phyloP scores from a whole-genome alignment of 2,329 filamentous ascomycete species.

The Myriosclerotinia scirpicola region DNA sequence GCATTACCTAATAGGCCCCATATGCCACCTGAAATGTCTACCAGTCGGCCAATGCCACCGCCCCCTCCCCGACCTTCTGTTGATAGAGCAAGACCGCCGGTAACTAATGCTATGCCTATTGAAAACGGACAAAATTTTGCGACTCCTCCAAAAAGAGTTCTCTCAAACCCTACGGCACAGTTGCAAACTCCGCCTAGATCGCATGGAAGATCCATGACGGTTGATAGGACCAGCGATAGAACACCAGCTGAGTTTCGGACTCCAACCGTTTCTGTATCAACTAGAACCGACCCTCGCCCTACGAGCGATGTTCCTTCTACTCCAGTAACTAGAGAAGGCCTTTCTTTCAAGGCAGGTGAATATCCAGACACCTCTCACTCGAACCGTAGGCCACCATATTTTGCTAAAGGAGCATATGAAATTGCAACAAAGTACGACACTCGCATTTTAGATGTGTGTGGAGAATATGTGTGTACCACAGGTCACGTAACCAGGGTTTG shows the following conservation, averaged over 20 bases:
- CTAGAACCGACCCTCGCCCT: constrained; percentile 25
- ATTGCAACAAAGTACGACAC: constrained; percentile 86
- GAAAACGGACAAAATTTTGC: constrained; percentile 25
- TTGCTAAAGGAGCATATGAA: constrained; percentile 69
- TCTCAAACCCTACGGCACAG: constrained; percentile 50
- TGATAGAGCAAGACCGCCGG: constrained; percentile 33
- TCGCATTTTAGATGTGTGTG: constrained; percentile 82
- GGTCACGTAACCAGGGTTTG: constrained; percentile 86
- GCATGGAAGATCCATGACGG: constrained; percentile 52
- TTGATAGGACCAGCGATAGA: constrained; percentile 48
- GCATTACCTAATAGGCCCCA: constrained; percentile 52
- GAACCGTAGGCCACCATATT: constrained; percentile 78
- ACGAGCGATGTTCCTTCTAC: constrained; percentile 27
- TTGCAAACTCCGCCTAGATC: constrained; percentile 46
- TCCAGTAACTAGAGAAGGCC: constrained; percentile 27
- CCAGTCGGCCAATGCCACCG: constrained; percentile 34
- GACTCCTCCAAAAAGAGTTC: constrained; percentile 47
- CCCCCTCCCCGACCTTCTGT: constrained; percentile 36
- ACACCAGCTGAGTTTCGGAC: constrained; percentile 44
- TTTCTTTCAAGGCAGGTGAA: constrained; percentile 43
- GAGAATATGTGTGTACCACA: constrained; percentile 81
- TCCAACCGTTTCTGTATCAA: constrained; percentile 31
- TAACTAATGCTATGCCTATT: constrained; percentile 23
- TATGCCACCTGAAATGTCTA: constrained; percentile 35
- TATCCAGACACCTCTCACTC: constrained; percentile 84